Conservation (phyloP, 2,329 filamentous ascomycete species). For the Lecanicillium sp. region DNA sequence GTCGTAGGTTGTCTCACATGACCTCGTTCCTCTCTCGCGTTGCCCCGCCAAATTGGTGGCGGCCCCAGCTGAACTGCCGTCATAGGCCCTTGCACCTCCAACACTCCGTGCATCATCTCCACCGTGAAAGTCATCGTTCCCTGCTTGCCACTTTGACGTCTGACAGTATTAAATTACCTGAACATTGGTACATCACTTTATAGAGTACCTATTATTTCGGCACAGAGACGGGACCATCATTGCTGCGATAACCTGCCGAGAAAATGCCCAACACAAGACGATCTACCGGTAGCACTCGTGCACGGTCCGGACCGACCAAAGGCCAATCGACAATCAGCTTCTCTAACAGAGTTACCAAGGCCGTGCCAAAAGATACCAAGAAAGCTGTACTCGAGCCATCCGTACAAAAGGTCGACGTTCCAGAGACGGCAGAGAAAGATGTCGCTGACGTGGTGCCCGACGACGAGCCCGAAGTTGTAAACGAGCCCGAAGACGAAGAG, state of each 20-base stretch:
- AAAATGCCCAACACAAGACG: constrained; percentile 42
- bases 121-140: too few species aligned
- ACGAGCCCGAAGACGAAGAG: constrained; percentile 15
- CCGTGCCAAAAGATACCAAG: constrained; percentile 38
- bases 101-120: too few species aligned
- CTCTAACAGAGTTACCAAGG: constrained; percentile 48
- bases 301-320: constrained; percentile 29
- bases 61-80: neutral
- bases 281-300: constrained; percentile 31
- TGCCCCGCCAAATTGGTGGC: constrained; percentile 41
- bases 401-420: constrained; percentile 24
- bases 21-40: constrained; percentile 39
- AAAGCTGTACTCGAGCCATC: constrained; percentile 29
- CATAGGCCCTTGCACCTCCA: too few species aligned
- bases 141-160: too few species aligned
- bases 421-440: constrained; percentile 14
- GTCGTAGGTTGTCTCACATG: constrained; percentile 31
- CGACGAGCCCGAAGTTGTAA: constrained; percentile 14
- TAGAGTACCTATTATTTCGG: constrained; percentile 8
- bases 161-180: too few species aligned
- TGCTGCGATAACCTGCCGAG: constrained; percentile 5
- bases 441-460: constrained; percentile 13
- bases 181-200: too few species aligned
- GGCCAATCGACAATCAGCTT: constrained; percentile 50
- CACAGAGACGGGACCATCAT: constrained; percentile 20